Evolutionary conservation across 2,329 filamentous ascomycete species (phyloP).

Genomic region (Colletotrichum navitas): DNA sequence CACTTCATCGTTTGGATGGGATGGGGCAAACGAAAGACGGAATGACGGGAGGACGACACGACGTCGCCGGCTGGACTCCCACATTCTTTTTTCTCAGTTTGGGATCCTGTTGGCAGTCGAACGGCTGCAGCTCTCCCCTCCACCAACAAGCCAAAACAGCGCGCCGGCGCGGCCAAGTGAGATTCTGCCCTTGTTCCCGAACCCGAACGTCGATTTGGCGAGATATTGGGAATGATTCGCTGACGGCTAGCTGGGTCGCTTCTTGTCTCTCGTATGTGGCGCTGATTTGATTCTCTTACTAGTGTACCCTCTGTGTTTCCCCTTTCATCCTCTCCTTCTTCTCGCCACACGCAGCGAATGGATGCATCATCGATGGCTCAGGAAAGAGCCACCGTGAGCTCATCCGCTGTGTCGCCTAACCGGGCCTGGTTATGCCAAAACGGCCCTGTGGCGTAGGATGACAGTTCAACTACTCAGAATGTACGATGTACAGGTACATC

Average conservation of each 20-base stretch:
- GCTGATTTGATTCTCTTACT: background rate
- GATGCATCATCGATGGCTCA: background rate
- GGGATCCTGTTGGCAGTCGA: constrained; percentile 19
- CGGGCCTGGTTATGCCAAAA: constrained; percentile 4
- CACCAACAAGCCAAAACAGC: no score
- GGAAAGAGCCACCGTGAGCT: background rate
- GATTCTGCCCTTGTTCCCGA: no score
- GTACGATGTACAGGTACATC: no score
- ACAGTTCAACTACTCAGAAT: constrained; percentile 1
- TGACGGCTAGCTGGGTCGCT: no score
- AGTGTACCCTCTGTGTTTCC: background rate
- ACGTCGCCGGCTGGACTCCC: background rate
- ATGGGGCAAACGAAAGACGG: constrained; percentile 3
- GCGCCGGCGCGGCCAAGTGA: no score
- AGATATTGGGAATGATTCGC: background rate
- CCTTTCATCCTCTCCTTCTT: no score
- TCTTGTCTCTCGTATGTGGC: background rate
- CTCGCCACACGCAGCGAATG: background rate
- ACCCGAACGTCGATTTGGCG: no score
- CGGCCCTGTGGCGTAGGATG: background rate
- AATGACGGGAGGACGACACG: constrained; percentile 7
- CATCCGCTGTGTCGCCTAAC: background rate
- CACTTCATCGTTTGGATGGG: background rate
- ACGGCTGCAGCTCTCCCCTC: constrained; percentile 18
- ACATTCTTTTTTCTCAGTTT: constrained; percentile 1